Percentiles rank a stretch among this genome's conserved stretches.
phyloP scores from a whole-genome alignment of 2,329 filamentous ascomycete genomes.

The Fusarium foetens region DNA sequence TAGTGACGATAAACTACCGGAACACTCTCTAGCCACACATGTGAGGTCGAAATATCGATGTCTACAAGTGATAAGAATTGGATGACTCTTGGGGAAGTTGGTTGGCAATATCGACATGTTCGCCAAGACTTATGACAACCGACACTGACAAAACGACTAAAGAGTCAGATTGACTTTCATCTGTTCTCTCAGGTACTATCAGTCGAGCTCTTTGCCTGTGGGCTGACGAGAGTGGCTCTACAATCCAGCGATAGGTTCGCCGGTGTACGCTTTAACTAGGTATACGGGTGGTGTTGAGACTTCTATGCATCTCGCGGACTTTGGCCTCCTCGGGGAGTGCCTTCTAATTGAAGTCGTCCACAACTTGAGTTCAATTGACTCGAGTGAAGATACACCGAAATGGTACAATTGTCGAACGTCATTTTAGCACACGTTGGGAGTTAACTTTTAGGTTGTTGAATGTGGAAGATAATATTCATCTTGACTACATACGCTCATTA shows the following conservation, averaged over 20 bases:
- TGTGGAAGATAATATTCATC: conserved; percentile 16
- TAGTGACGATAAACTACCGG: accelerated
- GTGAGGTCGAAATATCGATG: not conserved
- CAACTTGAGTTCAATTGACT: too few relatives aligned
- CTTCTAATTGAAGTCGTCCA: not conserved
- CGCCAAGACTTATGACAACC: not conserved
- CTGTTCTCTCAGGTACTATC: not conserved
- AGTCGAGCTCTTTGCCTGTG: too few relatives aligned
- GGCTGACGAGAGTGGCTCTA: not conserved
- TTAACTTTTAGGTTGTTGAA: not conserved
- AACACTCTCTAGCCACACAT: accelerated
- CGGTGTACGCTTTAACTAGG: not conserved
- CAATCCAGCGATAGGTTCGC: not conserved
- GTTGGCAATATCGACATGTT: not conserved
- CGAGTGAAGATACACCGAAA: not conserved
- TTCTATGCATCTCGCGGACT: not conserved
- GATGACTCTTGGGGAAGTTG: not conserved
- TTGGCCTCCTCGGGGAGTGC: accelerated
- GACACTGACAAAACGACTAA: not conserved
- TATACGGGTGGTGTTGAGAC: not conserved
- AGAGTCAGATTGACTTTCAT: accelerated
- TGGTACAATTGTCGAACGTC: not conserved
- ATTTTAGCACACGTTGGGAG: accelerated
- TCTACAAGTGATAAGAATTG: not conserved
- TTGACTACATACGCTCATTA: conserved; percentile 29